Base-by-base conservation (phyloP, 2,329 filamentous ascomycete genomes). In the Diplodia intermedia region DNA sequence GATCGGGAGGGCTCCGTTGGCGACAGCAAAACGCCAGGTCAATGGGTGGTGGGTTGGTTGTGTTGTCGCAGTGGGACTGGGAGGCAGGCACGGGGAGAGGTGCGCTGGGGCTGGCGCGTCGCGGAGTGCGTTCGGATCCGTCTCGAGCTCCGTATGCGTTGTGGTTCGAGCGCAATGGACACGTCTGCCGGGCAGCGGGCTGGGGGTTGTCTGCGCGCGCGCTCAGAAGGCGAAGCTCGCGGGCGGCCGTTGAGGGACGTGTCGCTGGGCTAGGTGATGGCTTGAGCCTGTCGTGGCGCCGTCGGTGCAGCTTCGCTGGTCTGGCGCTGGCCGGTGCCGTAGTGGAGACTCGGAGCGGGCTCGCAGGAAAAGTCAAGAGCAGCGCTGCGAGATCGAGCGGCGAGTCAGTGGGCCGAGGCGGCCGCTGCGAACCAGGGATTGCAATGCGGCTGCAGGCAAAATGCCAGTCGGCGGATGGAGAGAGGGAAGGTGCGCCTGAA, bases 401-500 rank as follows among this genome's bases (percentile, higher is more conserved):
- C 65, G 65, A 66, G 65, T 66, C 65, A 66, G 65, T 57, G 65
- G 65, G 65, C 63, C 63, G 52, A 54, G 63, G 63, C 63, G 52
- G 52, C 65, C 65, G 40, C 65, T 55, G 54, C 38, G 65, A 57
- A 66, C 65, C 65, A 66, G 65, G 65, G 65, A 66, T 66, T 55
- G 53, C 53, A 53, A 53, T 53, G 52, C 53, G 26, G 52, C 20
- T 49, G 65, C 43, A 56, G 65, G 65, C 62, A 65, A 65, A 54
- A 63, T 63, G 60, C 60, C 60, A 55, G 62, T 54, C 62, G 62
- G 62, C 62, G 62, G 62, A 55, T 67, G 65, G 65, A 60, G 65
- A 67, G 65, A 67, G 65, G 62, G 54, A 67, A 67, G 65, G 55
- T 67, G 65, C 65, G 65, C 65, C 65, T 67, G 65, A 67, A 67